Evolutionary conservation across 768 basidiomycete genomes (phyloP), one percentile per base, ranked within the genome.

Genomic region (Amanita thiersii): DNA sequence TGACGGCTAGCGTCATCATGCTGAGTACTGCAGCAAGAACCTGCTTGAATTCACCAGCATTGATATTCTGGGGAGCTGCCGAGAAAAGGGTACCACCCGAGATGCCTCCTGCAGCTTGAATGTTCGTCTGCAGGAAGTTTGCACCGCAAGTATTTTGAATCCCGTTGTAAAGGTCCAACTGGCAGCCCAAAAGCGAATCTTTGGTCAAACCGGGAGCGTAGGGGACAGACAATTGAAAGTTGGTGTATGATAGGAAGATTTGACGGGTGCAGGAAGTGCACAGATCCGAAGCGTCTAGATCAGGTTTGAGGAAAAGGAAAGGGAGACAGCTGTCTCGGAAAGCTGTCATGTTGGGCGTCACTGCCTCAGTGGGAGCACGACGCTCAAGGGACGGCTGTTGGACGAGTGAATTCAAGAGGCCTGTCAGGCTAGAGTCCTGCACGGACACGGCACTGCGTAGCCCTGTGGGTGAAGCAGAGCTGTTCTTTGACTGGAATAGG

Each of bases 191-290:
- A 41, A 97, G 66, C 10, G 67, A 56, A 53, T 81, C 86, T 52
- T 70, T 68, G 44, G 47, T 39, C 19, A 96, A 54, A 37, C 94
- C 91, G 20, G 83, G 75, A 5, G 73, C 86, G 59, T 90, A 97
- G 1, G 84, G 83, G 32, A 67, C 62, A 43, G 59, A 58, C 30
- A 77, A 73, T 64, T 92, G 86, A 60, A 75, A 93, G 43, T 65
- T 60, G 60, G 88, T 79, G 72, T 87, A 99, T 6, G 78, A 50
- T 1, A 77, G 74, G 50, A 98, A 56, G 56, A 92, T 65, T 48
- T 72, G 73, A 57, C 84, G 77, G 9, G 87, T 79, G 79, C 94
- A 98, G 10, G 79, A 51, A 2, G 72, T 79, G 79, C 94, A 97
- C 32, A 96, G 80, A 17, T 60, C 39, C 19, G 59, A 50, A n/a